Evolutionary conservation across 805 yeast genomes (phyloP), one percentile per base, ranked within the genome.

Genomic region (Candida rishiriensis): DNA sequence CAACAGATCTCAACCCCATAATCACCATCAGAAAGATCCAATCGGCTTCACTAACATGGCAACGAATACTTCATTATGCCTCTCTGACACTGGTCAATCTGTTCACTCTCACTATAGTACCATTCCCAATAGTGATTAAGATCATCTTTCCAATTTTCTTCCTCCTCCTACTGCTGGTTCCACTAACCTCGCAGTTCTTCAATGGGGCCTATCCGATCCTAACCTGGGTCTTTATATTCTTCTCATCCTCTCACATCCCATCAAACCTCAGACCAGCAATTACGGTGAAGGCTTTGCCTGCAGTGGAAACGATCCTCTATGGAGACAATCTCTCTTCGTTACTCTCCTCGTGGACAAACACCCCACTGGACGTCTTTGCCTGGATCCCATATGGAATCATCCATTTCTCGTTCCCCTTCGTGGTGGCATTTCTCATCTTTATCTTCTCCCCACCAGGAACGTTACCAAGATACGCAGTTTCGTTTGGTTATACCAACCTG

Each of bases 301-400:
- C 96, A 3, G 74, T 89, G 65, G 99, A 91, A 64, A 88, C 97
- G 30, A 85, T 90, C 44, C 71, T 93, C 47, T 91, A 88, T 60
- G 98, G 98, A 38, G 97, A 91, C 56, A 88, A 93, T 64, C 72
- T 93, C 54, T 81, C 90, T 41, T 88, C 85, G 57, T 79, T 91
- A 16, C 72, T 90, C 56, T 95, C 97, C 1, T 78, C 91, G 8
- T 71, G 82, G 14, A 82, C 85, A 16, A 77, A 73, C 46, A 65
- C 86, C 1, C 57, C 81, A 8, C 69, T 88, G 40, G 98, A 91
- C 60, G 69, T 91, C 9, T 54, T 88, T 35, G 96, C 97, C 8
- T 91, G 97, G 97, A 61, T 93, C 31, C 98, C 99, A 1, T 91
- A 91, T 61, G 99, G 99, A 2, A 61, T 93, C 12, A 71, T 87